Conservation (phyloP, 2,329 filamentous ascomycete genomes). For the Westerdykella aurantiaca region DNA sequence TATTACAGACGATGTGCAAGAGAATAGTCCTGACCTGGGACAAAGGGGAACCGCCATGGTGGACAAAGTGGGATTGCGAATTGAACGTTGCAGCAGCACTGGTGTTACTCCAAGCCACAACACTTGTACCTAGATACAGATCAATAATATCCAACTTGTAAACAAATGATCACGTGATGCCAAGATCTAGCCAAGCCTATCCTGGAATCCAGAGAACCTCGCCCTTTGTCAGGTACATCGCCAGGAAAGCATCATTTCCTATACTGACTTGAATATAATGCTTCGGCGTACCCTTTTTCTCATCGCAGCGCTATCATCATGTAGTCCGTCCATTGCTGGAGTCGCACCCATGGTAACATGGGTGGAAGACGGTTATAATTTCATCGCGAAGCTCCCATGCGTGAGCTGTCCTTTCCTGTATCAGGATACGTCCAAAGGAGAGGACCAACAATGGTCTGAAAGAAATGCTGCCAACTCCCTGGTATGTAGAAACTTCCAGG, state of each 20-base stretch:
- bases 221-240: slow-evolving; percentile 1
- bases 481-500: slow-evolving; percentile 5
- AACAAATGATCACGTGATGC: neutral
- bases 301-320: slow-evolving; percentile 1
- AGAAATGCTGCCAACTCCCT: slow-evolving; percentile 25
- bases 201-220: neutral
- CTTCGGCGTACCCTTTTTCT: slow-evolving; percentile 7
- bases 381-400: slow-evolving; percentile 31
- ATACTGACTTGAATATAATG: slow-evolving; percentile 10
- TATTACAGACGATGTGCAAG: neutral
- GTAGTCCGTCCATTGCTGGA: slow-evolving; percentile 7
- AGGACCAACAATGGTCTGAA: slow-evolving; percentile 19
- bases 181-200: neutral
- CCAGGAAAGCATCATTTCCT: neutral
- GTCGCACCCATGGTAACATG: slow-evolving; percentile 28
- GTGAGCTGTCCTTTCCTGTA: slow-evolving; percentile 29
- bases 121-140: too few relatives aligned
- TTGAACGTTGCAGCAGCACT: too few relatives aligned
- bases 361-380: slow-evolving; percentile 25
- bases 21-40: neutral
- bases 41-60: too few relatives aligned
- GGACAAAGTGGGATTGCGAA: too few relatives aligned
- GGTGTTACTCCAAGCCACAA: neutral
- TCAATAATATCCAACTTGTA: too few relatives aligned
- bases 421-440: slow-evolving; percentile 24